A percentile compares a stretch with the other conserved stretches of the same genome.
These are phyloP conservation scores for Aspergillus pseudoglaucus DNA, from an alignment of 2,329 filamentous ascomycete species.

Conservation along the genomic window DNA sequence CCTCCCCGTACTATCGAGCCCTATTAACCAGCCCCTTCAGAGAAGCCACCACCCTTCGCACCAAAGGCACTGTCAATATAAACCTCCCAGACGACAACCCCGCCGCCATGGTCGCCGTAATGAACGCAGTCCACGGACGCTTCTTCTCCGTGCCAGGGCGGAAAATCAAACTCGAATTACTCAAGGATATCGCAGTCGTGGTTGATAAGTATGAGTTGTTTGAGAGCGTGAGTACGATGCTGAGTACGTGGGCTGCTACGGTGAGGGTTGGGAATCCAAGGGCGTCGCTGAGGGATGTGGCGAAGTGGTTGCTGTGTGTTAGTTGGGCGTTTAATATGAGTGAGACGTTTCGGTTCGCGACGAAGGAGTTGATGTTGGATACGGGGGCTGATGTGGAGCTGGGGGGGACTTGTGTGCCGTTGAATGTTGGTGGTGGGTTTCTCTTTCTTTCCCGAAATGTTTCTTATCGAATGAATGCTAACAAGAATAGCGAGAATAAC, in stretches of 20 bases:
- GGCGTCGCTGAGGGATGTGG: neutral
- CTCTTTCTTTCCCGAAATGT: neutral
- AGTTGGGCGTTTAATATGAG: neutral
- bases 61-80: neutral
- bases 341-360: neutral
- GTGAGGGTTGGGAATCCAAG: neutral
- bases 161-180: neutral
- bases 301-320: neutral
- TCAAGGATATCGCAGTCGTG: neutral
- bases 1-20: neutral
- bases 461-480: neutral
- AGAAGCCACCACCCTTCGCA: neutral
- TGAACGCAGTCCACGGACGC: neutral
- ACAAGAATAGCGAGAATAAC: neutral
- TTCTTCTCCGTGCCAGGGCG: neutral
- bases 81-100: neutral
- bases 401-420: neutral
- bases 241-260: neutral
- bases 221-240: neutral
- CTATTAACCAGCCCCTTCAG: neutral
- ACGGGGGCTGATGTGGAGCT: neutral
- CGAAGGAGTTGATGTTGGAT: neutral
- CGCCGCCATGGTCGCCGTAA: neutral
- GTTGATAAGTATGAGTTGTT: neutral
- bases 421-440: neutral